Evolutionary conservation across 306 rosid genomes (phyloP), one percentile per base, ranked within the genome.

Genomic region (Quercus glauca): DNA sequence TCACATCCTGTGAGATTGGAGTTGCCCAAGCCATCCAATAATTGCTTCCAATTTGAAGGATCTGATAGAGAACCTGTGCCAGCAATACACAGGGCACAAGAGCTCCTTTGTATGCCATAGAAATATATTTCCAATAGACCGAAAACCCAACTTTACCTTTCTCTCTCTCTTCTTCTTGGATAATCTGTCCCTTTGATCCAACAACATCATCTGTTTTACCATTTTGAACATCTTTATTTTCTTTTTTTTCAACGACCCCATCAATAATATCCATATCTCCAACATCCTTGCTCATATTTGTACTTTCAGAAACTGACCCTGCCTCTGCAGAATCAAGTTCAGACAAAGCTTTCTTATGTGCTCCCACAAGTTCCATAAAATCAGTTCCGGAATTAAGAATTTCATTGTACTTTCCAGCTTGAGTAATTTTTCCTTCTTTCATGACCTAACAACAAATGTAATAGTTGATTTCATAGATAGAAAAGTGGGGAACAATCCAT

Each of bases 1-100:
- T 81, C 21, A 37, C 75, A 25, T 73, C 86, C 43, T 49, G 31
- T 12, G 96, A 87, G 33, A 80, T 78, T n/a, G 93, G 93, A 80
- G 84, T 83, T 73, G 96, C 93, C 89, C 81, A 91, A 71, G 93
- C 90, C 91, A 89, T 91, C 96, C 93, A 91, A 71, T 91, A 91
- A 56, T 87, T 91, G 86, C 93, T 89, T 70, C 85, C 90, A 74
- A 91, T 87, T 83, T 84, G 91, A 73, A 89, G 82, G 81, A 80
- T 0, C 70, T 89, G 87, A 80, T 86, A 84, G 25, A 87, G 76
- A 83, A 79, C 60, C 26, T 87, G 89, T 55, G 78, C 81, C 33
- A 89, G 55, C 77, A 91, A 78, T 78, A 89, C 75, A 63, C 89
- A 57, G 21, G 96, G 96, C 51, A 87, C 84, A 68, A 89, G 90